phyloP scores from a whole-genome alignment of 306 rosid species.

The Citrullus mucosospermus region DNA sequence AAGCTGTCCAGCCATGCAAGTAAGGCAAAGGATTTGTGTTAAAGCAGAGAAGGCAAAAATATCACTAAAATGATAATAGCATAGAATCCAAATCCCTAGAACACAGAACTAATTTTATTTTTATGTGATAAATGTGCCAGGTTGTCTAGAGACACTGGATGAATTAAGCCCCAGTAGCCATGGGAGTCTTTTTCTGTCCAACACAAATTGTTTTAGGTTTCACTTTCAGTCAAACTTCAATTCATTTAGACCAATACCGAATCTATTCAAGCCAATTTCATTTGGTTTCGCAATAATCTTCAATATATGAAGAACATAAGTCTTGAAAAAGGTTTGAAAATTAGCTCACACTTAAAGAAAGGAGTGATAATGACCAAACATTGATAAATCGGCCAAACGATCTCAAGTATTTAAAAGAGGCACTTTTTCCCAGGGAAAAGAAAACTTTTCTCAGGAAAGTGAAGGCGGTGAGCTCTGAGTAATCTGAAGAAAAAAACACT shows the following conservation, averaged over 20 bases:
- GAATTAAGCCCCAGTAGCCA: no score
- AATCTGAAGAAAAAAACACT: not conserved
- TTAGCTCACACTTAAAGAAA: not conserved
- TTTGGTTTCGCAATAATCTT: not conserved
- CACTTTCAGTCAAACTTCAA: not conserved
- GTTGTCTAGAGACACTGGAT: no score
- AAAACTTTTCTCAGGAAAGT: not conserved
- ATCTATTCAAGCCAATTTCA: not conserved
- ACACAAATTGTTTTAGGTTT: not conserved
- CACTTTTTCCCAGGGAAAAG: not conserved
- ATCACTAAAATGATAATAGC: not conserved
- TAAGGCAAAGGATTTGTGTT: constrained; percentile 15
- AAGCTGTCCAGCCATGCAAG: constrained; percentile 55
- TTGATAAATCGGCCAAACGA: not conserved
- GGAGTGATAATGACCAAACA: not conserved
- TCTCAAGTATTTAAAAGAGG: not conserved
- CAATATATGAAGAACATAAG: not conserved
- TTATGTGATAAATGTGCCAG: not conserved
- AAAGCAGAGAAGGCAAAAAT: constrained; percentile 18
- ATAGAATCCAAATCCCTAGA: not conserved
- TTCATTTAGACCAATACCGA: not conserved
- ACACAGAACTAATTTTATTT: not conserved
- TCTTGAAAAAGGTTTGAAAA: not conserved
- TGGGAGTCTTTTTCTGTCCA: not conserved
- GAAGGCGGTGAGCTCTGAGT: not conserved